phyloP scores from a whole-genome alignment of 164 flowering plant species.

The Tetrastigma voinierianum region DNA sequence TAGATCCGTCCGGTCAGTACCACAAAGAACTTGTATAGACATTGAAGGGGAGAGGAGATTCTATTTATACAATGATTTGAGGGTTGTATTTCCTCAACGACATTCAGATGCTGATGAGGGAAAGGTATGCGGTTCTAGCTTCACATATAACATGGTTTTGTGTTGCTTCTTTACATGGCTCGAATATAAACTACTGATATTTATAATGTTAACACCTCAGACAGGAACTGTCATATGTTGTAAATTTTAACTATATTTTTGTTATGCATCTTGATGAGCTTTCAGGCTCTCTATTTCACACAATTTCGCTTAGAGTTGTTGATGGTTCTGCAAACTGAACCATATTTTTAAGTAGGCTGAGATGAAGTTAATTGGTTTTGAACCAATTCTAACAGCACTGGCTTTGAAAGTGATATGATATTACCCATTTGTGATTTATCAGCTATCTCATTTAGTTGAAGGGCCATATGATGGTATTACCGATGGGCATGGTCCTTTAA shows the following conservation, averaged over 20 bases:
- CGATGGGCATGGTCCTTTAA: too few species aligned
- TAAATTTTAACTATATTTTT: not conserved
- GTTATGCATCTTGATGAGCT: not conserved
- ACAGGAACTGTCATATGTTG: not conserved
- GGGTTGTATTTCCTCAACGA: slow-evolving; percentile 49
- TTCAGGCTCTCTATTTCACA: not conserved
- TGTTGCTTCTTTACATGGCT: not conserved
- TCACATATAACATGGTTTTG: too few species aligned
- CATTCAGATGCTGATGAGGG: slow-evolving; percentile 49
- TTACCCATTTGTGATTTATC: too few species aligned
- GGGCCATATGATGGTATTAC: too few species aligned
- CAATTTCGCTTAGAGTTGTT: too few species aligned
- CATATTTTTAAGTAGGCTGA: not conserved
- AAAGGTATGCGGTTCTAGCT: slow-evolving; percentile 27
- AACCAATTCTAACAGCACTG: too few species aligned
- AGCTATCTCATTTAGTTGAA: too few species aligned
- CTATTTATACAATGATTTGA: slow-evolving; percentile 43
- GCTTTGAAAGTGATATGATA: too few species aligned
- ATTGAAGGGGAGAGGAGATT: slow-evolving; percentile 27
- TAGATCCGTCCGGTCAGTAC: slow-evolving; percentile 17
- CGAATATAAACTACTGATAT: not conserved
- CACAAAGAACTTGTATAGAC: slow-evolving; percentile 7
- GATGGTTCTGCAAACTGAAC: not conserved
- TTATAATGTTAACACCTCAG: not conserved
- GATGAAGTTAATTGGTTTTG: too few species aligned